These are phyloP conservation scores for Pyrus communis DNA, from an alignment of 306 rosid species.

Conservation along the genomic window DNA sequence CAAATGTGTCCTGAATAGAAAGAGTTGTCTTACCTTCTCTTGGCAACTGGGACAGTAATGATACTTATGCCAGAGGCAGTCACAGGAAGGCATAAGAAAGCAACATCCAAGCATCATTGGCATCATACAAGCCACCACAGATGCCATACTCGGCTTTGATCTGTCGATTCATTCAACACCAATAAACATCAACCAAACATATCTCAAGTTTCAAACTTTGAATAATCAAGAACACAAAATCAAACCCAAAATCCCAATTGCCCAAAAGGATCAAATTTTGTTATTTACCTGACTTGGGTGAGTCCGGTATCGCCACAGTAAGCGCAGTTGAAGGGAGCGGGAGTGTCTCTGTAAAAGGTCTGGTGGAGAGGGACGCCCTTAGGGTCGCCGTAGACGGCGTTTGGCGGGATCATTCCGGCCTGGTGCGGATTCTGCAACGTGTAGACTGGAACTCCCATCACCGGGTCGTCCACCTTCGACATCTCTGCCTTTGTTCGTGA, in stretches of 20 bases:
- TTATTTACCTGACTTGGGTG: conserved; percentile 40
- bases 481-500: neutral
- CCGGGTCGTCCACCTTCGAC: conserved; percentile 23
- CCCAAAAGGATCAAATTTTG: neutral
- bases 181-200: neutral
- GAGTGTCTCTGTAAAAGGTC: conserved; percentile 80
- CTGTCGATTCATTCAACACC: conserved; percentile 23
- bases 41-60: conserved; percentile 82
- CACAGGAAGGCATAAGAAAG: conserved; percentile 79
- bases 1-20: neutral
- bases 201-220: neutral
- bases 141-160: conserved; percentile 74
- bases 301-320: conserved; percentile 48
- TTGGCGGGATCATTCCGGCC: conserved; percentile 52
- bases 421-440: conserved; percentile 39
- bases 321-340: conserved; percentile 76
- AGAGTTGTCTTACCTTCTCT: conserved; percentile 40
- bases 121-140: conserved; percentile 74
- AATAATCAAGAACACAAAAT: neutral
- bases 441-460: conserved; percentile 56
- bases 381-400: conserved; percentile 66
- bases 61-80: conserved; percentile 93
- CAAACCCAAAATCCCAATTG: neutral
- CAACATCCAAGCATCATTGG: conserved; percentile 81
- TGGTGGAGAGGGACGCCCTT: conserved; percentile 69